Evolutionary conservation across 345 rosid genomes (phyloP).

Genomic region (Camelina laxa): DNA sequence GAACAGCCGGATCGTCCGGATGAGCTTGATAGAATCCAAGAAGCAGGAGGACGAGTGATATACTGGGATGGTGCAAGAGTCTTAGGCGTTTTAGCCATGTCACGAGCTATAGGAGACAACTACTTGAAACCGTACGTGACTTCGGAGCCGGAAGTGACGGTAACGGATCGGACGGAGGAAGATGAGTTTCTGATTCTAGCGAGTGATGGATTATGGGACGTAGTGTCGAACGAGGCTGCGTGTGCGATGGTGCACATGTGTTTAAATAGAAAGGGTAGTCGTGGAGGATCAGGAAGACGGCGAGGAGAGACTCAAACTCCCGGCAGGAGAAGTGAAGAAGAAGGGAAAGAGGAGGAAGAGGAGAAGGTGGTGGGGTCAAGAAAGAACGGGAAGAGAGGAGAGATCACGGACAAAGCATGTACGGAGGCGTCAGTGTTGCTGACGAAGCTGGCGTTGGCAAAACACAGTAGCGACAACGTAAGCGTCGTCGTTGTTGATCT

Average conservation of each 20-base stretch:
- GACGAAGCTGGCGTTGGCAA: slow-evolving; percentile 84
- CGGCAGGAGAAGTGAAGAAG: slow-evolving; percentile 18
- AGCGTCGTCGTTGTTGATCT: slow-evolving; percentile 87
- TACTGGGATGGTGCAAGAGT: slow-evolving; percentile 93
- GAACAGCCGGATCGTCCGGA: slow-evolving; percentile 92
- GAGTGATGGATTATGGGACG: slow-evolving; percentile 94
- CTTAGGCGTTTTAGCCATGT: slow-evolving; percentile 84
- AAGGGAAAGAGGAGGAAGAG: slow-evolving; percentile 18
- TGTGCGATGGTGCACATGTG: slow-evolving; percentile 77
- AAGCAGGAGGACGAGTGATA: slow-evolving; percentile 86
- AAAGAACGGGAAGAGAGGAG: slow-evolving; percentile 44
- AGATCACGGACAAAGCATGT: slow-evolving; percentile 65
- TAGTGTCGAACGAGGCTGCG: slow-evolving; percentile 78
- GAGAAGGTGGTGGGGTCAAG: slow-evolving; percentile 31
- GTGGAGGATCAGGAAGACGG: slow-evolving; percentile 9
- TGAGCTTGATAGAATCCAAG: slow-evolving; percentile 72
- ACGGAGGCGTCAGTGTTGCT: slow-evolving; percentile 74
- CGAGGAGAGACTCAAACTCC: slow-evolving; percentile 2
- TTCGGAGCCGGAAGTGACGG: slow-evolving; percentile 77
- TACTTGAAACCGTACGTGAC: slow-evolving; percentile 91
- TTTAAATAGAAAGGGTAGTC: slow-evolving; percentile 34
- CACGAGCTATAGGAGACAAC: slow-evolving; percentile 90
- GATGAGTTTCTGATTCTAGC: slow-evolving; percentile 87
- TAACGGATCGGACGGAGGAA: slow-evolving; percentile 62
- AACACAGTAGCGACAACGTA: slow-evolving; percentile 77